Evolutionary conservation across 2,329 filamentous ascomycete genomes (phyloP).

Genomic region (Cylindrodendrum hubeiense): DNA sequence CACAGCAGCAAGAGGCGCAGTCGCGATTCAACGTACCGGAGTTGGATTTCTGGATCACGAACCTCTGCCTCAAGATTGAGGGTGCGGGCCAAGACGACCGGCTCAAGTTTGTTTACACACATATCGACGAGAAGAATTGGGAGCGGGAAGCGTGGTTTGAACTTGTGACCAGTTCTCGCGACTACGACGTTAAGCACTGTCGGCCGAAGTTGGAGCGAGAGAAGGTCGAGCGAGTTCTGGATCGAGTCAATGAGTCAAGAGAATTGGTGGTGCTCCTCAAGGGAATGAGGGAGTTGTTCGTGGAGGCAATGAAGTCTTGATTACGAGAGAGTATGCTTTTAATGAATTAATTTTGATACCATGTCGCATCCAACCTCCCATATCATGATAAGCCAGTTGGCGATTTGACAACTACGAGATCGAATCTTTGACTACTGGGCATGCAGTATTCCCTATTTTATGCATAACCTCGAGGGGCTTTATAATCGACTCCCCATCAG

Average conservation of each 20-base stretch:
- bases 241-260: conserved; percentile 84
- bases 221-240: conserved; percentile 80
- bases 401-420: not conserved
- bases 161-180: conserved; percentile 81
- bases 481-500: not conserved
- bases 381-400: not conserved
- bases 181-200: conserved; percentile 87
- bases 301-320: conserved; percentile 71
- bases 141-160: conserved; percentile 95
- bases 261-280: conserved; percentile 81
- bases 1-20: conserved; percentile 83
- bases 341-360: conserved; percentile 28
- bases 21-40: conserved; percentile 91
- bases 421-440: not conserved
- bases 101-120: conserved; percentile 90
- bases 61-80: conserved; percentile 89
- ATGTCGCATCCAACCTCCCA: not conserved
- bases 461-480: not conserved
- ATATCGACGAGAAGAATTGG: conserved; percentile 89
- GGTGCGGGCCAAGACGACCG: conserved; percentile 87
- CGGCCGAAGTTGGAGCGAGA: conserved; percentile 86
- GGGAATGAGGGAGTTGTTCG: conserved; percentile 85
- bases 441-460: not conserved
- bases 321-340: conserved; percentile 11
- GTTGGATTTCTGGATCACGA: conserved; percentile 95